A percentile compares a stretch with the other conserved stretches of the same genome.
Conservation (phyloP, 768 basidiomycete species). For the Boletus coccyginus region DNA sequence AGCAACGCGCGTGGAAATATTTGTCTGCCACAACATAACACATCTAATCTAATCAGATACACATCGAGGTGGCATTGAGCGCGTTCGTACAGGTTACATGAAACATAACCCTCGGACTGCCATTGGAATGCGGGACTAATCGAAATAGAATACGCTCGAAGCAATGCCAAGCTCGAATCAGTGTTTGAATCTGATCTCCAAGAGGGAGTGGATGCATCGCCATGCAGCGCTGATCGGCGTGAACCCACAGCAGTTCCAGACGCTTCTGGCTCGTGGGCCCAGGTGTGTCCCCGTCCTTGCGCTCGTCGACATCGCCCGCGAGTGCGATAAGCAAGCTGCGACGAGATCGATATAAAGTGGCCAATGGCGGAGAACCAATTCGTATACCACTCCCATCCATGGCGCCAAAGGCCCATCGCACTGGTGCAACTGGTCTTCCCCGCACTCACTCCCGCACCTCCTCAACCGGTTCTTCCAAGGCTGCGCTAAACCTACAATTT, state of each 20-base stretch:
- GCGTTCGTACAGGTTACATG: conserved; percentile 1
- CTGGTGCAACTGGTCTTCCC: conserved; percentile 42
- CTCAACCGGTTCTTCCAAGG: conserved; percentile 52
- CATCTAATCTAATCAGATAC: conserved; percentile 20
- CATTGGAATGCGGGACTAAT: neutral
- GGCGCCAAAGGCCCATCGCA: conserved; percentile 51
- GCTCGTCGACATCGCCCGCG: neutral
- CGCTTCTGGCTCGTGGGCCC: neutral
- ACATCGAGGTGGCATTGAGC: neutral
- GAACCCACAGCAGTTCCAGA: neutral
- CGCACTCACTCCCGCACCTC: conserved; percentile 65
- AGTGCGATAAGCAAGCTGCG: conserved; percentile 14
- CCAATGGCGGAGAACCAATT: conserved; percentile 31
- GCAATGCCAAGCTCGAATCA: neutral
- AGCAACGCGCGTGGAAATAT: conserved; percentile 7
- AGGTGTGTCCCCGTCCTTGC: neutral
- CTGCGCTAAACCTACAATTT: conserved; percentile 60
- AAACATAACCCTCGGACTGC: neutral
- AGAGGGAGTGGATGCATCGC: neutral
- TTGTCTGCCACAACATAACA: neutral
- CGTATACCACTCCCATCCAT: conserved; percentile 31
- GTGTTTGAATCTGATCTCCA: neutral
- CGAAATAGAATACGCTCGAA: conserved; percentile 3
- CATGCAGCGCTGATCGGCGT: neutral
- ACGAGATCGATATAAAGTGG: conserved; percentile 17